These are phyloP conservation scores for Butyriboletus loyo DNA, from an alignment of 768 basidiomycete genomes.

Conservation along the genomic window DNA sequence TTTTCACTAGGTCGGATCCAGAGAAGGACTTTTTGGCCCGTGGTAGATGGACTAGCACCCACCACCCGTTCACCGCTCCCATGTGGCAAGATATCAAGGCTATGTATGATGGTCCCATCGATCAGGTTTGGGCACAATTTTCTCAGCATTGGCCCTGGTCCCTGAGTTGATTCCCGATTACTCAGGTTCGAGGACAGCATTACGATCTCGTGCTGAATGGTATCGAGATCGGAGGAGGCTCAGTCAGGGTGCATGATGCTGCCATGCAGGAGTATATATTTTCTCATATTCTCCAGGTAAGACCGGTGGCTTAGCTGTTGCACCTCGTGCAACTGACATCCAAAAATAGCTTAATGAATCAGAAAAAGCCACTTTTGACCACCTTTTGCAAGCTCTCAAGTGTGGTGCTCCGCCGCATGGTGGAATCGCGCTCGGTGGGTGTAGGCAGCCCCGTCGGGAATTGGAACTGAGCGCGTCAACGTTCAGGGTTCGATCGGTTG, in stretches of 20 bases:
- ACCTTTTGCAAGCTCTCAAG: constrained; percentile 80
- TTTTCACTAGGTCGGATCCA: constrained; percentile 81
- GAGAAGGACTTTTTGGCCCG: constrained; percentile 86
- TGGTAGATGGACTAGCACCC: constrained; percentile 89
- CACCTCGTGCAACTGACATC: constrained; percentile 11
- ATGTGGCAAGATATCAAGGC: constrained; percentile 85
- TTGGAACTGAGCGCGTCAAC: constrained; percentile 5
- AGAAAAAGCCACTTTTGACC: constrained; percentile 76
- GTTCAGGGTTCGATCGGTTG: constrained; percentile 84
- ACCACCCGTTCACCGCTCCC: constrained; percentile 96
- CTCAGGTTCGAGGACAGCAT: constrained; percentile 87
- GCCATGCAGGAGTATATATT: constrained; percentile 85
- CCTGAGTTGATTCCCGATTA: constrained; percentile 3
- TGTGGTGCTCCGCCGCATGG: constrained; percentile 96
- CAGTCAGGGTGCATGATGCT: constrained; percentile 89
- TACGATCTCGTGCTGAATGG: constrained; percentile 96
- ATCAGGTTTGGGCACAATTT: constrained; percentile 39
- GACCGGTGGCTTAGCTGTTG: constrained; percentile 14
- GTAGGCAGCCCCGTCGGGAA: constrained; percentile 2
- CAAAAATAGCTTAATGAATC: constrained; percentile 60
- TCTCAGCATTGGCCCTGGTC: neutral
- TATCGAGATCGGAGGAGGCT: constrained; percentile 90
- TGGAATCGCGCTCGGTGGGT: constrained; percentile 85
- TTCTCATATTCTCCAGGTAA: constrained; percentile 69
- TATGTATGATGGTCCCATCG: constrained; percentile 67